Base-by-base conservation (phyloP, 2,329 filamentous ascomycete genomes). In the Penicillium sp. region DNA sequence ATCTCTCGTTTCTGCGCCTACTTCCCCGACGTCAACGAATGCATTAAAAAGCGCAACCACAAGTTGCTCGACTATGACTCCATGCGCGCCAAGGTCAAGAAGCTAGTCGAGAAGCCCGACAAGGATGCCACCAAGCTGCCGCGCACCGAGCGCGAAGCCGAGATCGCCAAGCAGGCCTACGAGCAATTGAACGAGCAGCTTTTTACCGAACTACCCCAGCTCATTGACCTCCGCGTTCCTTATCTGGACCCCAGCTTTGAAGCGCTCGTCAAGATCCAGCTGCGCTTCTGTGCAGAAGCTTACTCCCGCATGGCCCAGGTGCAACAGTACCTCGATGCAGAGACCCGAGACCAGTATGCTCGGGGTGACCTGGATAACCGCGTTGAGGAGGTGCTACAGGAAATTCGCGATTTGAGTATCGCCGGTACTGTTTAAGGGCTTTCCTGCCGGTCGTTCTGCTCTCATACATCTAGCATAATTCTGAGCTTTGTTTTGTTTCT, bases 221-320 rank as follows among this genome's bases (percentile, higher is more conserved):
- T 98, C 37, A 97, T 98, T 66, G 93, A 98, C 62, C 78, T 98
- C 47, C 86, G 93, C 40, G 93, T 98, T 10, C 94, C 94, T 0
- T 98, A 98, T 63, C 80, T 98, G 41, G 93, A 98, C 59, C 94
- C 94, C 0, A 91, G 84, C 47, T 98, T 98, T 62, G 93, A 98
- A 70, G 93, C 94, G 0, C 81, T 98, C 36, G 93, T 98, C 65
- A 98, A 98, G 76, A 98, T 98, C 54, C 93, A 98, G 72, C 69
- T 98, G 58, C 79, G 93, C 25, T 98, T 98, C 74, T 98, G 94
- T 60, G 93, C 94, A 6, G 93, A 98, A 71, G 93, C 93, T 2
- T 98, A 98, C 69, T 90, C 84, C 47, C 79, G 93, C 33, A 98
- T 98, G 93, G 93, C 94, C 17, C 94, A 98, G 73, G 94, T 98